Evolutionary conservation across 2,329 filamentous ascomycete species (phyloP).

Genomic region (Sporothrix schenckii): DNA sequence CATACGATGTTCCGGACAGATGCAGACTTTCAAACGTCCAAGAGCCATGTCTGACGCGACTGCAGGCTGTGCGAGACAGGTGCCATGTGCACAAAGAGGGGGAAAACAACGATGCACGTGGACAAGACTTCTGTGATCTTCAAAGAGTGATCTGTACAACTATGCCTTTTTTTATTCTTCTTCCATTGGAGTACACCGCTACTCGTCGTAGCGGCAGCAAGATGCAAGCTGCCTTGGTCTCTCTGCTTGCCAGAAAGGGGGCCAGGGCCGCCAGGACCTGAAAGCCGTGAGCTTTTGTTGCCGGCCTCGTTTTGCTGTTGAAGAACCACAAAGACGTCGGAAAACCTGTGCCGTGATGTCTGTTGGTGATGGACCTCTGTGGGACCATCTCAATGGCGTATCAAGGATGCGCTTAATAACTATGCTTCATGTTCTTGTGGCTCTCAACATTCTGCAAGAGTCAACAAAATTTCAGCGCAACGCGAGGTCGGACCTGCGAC

Average conservation of each 20-base stretch:
- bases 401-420: too few species aligned
- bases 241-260: not conserved
- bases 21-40: conserved; percentile 4
- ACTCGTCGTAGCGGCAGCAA: not conserved
- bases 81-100: not conserved
- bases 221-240: not conserved
- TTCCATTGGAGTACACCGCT: not conserved
- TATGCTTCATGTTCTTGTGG: not conserved
- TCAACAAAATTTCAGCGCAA: not conserved
- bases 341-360: not conserved
- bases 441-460: not conserved
- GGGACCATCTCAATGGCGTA: not conserved
- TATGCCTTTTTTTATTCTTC: not conserved
- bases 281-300: not conserved
- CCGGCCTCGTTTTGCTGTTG: not conserved
- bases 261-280: not conserved
- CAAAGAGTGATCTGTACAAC: conserved; percentile 7
- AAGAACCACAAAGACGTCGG: not conserved
- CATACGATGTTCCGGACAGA: conserved; percentile 7
- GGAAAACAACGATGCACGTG: not conserved
- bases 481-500: not conserved
- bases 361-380: not conserved
- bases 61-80: not conserved
- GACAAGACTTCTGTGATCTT: not conserved
- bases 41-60: not conserved